Percentiles rank a stretch among this genome's conserved stretches.
phyloP scores from a whole-genome alignment of 208 protist species.

The Sergeia podlipaevii region DNA sequence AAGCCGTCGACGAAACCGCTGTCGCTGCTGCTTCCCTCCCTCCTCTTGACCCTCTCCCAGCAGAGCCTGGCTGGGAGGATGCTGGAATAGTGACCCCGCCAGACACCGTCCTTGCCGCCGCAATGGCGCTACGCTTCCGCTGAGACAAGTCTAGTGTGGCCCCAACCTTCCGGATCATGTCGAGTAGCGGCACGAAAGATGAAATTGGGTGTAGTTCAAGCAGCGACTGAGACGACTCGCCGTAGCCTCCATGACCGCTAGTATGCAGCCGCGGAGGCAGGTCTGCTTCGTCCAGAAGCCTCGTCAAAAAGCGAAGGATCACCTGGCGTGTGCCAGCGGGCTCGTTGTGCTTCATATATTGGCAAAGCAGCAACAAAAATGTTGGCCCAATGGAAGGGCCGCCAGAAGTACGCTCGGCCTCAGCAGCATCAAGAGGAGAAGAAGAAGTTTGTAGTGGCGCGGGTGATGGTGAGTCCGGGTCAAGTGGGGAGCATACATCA shows the following conservation, averaged over 20 bases:
- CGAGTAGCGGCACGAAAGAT: constrained; percentile 54
- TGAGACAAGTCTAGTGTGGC: constrained; percentile 23
- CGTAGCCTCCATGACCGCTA: constrained; percentile 17
- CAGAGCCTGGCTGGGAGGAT: neutral
- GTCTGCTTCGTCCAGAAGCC: constrained; percentile 51
- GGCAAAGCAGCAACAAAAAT: constrained; percentile 66
- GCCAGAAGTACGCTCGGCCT: constrained; percentile 1
- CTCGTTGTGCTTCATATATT: constrained; percentile 71
- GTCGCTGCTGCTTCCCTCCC: neutral
- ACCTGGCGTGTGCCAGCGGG: constrained; percentile 41
- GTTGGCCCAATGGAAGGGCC: constrained; percentile 36
- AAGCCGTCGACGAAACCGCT: constrained; percentile 6
- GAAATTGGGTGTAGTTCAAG: constrained; percentile 46
- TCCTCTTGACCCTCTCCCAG: neutral
- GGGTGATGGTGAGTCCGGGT: neutral
- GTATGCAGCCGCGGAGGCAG: constrained; percentile 20
- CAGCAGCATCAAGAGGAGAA: neutral
- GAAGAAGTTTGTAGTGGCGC: neutral
- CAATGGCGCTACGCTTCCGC: neutral
- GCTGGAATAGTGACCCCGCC: neutral
- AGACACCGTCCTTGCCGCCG: neutral
- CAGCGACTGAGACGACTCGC: constrained; percentile 39
- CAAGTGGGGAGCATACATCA: neutral
- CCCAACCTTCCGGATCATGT: constrained; percentile 57
- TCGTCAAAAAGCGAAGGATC: constrained; percentile 53